phyloP scores from a whole-genome alignment of 140 eudicot species.

The Cichorium intybus region DNA sequence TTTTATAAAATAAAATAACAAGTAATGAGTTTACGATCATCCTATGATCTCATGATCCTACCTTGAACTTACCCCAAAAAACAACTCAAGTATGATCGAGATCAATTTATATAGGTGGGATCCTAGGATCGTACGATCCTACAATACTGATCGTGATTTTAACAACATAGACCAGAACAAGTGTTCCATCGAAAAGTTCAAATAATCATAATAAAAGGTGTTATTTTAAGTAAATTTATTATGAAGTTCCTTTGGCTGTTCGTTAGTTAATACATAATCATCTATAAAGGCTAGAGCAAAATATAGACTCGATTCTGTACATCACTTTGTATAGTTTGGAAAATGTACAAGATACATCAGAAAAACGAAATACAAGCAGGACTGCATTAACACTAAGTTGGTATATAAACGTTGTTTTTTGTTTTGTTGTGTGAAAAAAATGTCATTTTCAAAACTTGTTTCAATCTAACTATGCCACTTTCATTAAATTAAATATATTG shows the following conservation, averaged over 20 bases:
- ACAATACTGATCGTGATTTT: too few species aligned
- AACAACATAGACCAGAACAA: too few species aligned
- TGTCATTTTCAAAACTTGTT: not conserved
- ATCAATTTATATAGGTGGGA: too few species aligned
- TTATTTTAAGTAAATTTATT: not conserved
- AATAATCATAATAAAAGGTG: not conserved
- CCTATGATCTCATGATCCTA: too few species aligned
- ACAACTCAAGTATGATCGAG: too few species aligned
- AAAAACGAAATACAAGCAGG: not conserved
- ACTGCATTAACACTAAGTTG: not conserved
- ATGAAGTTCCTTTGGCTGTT: not conserved
- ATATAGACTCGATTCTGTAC: not conserved
- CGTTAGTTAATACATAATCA: not conserved
- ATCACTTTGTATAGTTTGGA: not conserved
- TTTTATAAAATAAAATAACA: too few species aligned
- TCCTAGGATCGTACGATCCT: too few species aligned
- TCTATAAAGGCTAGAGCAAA: not conserved
- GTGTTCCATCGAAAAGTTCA: not conserved
- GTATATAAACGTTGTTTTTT: not conserved
- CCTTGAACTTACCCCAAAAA: too few species aligned
- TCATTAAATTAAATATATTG: not conserved
- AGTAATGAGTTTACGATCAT: too few species aligned
- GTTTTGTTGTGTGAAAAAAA: not conserved
- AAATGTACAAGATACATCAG: not conserved
- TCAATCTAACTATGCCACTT: slow-evolving; percentile 3